phyloP scores from a whole-genome alignment of 1,139 yeast genomes.

The Protomyces arabidopsidicola region DNA sequence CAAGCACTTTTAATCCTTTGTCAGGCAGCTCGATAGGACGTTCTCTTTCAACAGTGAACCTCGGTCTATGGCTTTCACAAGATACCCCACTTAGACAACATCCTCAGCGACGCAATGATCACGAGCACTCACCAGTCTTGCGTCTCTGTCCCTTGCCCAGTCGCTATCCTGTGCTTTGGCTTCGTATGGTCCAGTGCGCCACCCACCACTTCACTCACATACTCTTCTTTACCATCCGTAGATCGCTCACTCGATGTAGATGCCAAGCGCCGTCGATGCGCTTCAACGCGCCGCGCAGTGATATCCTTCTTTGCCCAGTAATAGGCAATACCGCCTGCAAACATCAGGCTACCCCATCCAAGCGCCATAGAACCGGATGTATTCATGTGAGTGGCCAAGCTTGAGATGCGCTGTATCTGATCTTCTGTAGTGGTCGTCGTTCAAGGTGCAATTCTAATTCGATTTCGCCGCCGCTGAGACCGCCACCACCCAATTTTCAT shows the following conservation, averaged over 20 bases:
- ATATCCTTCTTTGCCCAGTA: conserved; percentile 27
- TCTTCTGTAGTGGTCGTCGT: too few relatives aligned
- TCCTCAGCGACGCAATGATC: neutral
- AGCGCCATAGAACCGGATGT: conserved; percentile 23
- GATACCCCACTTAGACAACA: conserved; percentile 43
- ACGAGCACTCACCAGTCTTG: neutral
- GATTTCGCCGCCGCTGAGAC: too few relatives aligned
- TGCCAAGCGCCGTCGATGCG: conserved; percentile 13
- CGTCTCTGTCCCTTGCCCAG: conserved; percentile 15
- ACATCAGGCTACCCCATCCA: conserved; percentile 22
- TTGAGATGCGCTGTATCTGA: too few relatives aligned
- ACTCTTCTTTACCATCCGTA: neutral
- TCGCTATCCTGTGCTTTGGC: conserved; percentile 13
- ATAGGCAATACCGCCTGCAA: conserved; percentile 24
- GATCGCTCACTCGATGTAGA: conserved; percentile 15
- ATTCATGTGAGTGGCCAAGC: neutral
- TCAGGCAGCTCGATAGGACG: conserved; percentile 73
- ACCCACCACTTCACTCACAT: neutral
- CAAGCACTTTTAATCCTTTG: conserved; percentile 90
- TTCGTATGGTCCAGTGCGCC: neutral
- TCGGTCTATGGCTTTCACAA: conserved; percentile 93
- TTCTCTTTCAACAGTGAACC: neutral
- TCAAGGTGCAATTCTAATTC: too few relatives aligned
- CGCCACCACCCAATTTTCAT: too few relatives aligned
- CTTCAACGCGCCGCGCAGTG: conserved; percentile 18